Percentiles rank a stretch among this genome's conserved stretches.
Conservation (phyloP, 305 asterid species). For the Fraxinus floribunda region DNA sequence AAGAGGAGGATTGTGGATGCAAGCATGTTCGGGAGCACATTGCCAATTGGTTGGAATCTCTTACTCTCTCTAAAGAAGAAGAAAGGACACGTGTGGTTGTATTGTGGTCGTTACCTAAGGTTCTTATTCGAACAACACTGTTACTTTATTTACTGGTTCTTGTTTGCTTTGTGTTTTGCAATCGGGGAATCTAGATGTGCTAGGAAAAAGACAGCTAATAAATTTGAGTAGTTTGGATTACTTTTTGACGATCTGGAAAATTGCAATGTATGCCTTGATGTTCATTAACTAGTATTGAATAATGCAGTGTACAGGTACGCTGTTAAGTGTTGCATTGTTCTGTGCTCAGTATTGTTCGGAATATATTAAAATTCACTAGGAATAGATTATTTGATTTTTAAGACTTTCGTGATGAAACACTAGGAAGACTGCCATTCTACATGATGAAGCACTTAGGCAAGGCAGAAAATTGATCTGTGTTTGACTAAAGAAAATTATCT, state of each 20-base stretch:
- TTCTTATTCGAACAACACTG: slow-evolving; percentile 25
- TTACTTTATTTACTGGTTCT: slow-evolving; percentile 1
- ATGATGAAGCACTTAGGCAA: neutral
- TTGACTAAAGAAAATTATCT: neutral
- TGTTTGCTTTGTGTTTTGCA: neutral
- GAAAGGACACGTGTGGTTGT: slow-evolving; percentile 55
- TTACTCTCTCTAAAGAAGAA: slow-evolving; percentile 65
- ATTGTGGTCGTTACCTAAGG: slow-evolving; percentile 87
- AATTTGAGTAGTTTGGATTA: neutral
- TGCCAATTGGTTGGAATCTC: slow-evolving; percentile 83
- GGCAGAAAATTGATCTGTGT: neutral
- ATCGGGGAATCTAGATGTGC: neutral
- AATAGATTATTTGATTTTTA: neutral
- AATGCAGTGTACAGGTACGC: neutral
- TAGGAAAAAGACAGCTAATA: neutral
- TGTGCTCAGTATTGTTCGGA: neutral
- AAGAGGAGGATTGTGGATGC: slow-evolving; percentile 84
- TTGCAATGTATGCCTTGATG: neutral
- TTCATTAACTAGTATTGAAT: neutral
- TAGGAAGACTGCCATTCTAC: neutral
- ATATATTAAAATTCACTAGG: neutral
- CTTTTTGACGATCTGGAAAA: neutral
- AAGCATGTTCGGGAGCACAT: slow-evolving; percentile 54
- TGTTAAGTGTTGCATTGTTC: neutral
- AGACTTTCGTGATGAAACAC: neutral